Base-by-base conservation (phyloP, 2,329 filamentous ascomycete species). In the Aurifilum marmelostoma region DNA sequence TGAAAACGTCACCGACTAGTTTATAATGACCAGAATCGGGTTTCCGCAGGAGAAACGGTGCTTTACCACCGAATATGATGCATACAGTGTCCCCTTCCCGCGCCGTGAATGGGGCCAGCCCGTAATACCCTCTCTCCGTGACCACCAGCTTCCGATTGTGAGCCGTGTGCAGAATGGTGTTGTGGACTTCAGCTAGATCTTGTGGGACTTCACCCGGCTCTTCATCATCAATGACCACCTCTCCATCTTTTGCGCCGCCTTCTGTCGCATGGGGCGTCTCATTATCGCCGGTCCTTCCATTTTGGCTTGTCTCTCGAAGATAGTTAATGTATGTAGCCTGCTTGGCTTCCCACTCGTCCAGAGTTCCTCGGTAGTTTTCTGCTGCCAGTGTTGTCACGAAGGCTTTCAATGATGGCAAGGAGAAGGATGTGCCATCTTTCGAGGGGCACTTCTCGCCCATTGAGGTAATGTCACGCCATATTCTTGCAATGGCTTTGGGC, bases 101-200 rank as follows among this genome's bases (percentile, higher is more conserved):
- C 27, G 50, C 50, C 27, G 50, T 52, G 5, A 52, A 52, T 14
- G 52, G 63, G n/a, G 52, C 63, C 12, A 65, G 24, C 32, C 21
- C 63, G 24, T 56, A 65, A 18, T 65, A 65, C 7, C 63, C 63
- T 50, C 34, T 65, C 1, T 65, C 52, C 56, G 63, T 29, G 9
- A 29, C 21, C 18, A 65, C 14, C 52, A 65, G 24, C 43, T 43
- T 47, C 32, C 63, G 63, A 16, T 56, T 56, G 4, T 32, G 56
- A 24, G 21, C 34, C 21, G 39, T 29, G 11, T 34, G 18, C 16
- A 11, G 24, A 11, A 5, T 58, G 24, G 8, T 18, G 11, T 32
- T 34, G 24, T 56, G 39, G 16, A 27, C 56, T 41, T 65, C 32
- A n/a, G 50, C 43, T 32, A 24, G 29, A 7, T 43, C 34, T 7